A percentile compares a stretch with the other conserved stretches of the same genome.
Evolutionary conservation across 179 eudicot species (phyloP).

Genomic region (Patellifolia procumbens): DNA sequence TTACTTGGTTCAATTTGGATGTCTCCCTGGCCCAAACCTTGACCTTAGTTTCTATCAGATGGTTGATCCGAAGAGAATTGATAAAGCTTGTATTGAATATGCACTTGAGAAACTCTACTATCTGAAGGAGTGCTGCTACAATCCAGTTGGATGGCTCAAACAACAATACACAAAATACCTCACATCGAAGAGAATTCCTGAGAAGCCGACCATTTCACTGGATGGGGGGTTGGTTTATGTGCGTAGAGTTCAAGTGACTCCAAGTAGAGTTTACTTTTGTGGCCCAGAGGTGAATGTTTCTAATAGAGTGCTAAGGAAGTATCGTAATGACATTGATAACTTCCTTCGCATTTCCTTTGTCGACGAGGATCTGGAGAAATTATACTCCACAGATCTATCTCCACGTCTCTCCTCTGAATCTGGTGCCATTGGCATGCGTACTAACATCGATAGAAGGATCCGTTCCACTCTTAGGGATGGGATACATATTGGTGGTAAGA

Average conservation of each 20-base stretch:
- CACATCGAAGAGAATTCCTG: constrained; percentile 39
- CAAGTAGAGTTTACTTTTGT: constrained; percentile 70
- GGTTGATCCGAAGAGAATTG: constrained; percentile 57
- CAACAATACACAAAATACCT: constrained; percentile 50
- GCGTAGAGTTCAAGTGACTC: constrained; percentile 78
- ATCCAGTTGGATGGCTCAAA: constrained; percentile 68
- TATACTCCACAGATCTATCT: constrained; percentile 66
- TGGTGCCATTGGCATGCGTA: constrained; percentile 38
- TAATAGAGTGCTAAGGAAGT: constrained; percentile 71
- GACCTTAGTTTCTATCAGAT: constrained; percentile 55
- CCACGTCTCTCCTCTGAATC: constrained; percentile 44
- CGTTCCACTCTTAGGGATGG: constrained; percentile 59
- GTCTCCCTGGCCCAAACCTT: constrained; percentile 69
- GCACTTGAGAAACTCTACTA: constrained; percentile 62
- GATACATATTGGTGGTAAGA: constrained; percentile 58
- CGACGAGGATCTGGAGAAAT: constrained; percentile 73
- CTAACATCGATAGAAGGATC: constrained; percentile 60
- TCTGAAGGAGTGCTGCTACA: constrained; percentile 77
- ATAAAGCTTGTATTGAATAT: constrained; percentile 46
- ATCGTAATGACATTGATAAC: constrained; percentile 54
- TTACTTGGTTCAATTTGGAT: constrained; percentile 75
- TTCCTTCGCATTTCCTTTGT: constrained; percentile 89
- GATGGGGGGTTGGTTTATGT: constrained; percentile 81
- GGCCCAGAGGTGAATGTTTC: constrained; percentile 93
- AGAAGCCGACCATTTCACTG: constrained; percentile 47